Base-by-base conservation (phyloP, 176 grass and related monocot species). In the Panicum miliaceum region DNA sequence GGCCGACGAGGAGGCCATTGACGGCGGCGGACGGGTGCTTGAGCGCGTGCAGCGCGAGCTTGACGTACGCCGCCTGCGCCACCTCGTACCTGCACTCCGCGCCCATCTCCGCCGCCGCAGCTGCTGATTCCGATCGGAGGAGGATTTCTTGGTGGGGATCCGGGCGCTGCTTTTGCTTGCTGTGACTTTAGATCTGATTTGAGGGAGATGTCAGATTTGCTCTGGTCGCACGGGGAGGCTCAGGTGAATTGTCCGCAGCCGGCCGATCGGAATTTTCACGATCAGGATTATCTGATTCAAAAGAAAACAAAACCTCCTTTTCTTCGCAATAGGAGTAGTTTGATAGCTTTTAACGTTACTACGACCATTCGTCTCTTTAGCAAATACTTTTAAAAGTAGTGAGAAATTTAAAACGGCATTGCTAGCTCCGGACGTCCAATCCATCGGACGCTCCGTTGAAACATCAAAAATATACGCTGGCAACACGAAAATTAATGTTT, bases 1-100 rank as follows among this genome's bases (percentile, higher is more conserved):
- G 84, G 40, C 97, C 97, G 59, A 99, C 56, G 60, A 99, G 97
- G 81, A 99, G 90, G 50, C 97, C 97, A 77, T 96, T 96, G 84
- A 96, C 97, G 84, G 93, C 73, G 15, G 90, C 79, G 13, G 91
- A 75, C 0, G 76, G 89, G 77, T 99, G 90, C 86, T 99, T 99
- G 40, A 96, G 90, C 8, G 93, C 97, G 91, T 99, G 97, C 68
- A 99, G 84, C 35, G 88, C 85, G 20, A 99, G 91, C 90, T 99
- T 99, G 5, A 96, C 46, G 86, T 99, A 96, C 66, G 97, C 93
- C 71, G 75, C 87, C 84, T 99, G 97, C 20, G 90, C 85, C 34
- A 99, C 37, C 87, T 99, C 97, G 88, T 96, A 99, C 50, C 81
- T 67, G 81, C 93, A 87, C 58, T 91, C 87, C n/a, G 59, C 86